These are phyloP conservation scores for Phyllosticta citribraziliensis DNA, from an alignment of 2,329 filamentous ascomycete species.

Conservation along the genomic window DNA sequence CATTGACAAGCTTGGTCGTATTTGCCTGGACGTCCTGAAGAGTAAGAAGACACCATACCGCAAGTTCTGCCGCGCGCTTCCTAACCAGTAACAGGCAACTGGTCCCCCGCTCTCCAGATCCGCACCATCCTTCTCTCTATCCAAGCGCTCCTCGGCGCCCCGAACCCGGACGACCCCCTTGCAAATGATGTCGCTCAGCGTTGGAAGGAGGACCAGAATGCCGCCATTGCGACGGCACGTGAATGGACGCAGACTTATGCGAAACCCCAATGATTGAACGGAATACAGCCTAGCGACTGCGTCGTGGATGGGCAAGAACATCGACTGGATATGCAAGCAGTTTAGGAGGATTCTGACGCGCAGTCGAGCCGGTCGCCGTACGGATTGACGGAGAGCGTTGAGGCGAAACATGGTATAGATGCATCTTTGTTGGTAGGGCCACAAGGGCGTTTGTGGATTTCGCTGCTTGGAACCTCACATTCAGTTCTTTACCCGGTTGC, in stretches of 20 bases:
- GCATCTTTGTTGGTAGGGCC: conserved; percentile 5
- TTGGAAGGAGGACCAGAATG: conserved; percentile 94
- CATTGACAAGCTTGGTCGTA: conserved; percentile 93
- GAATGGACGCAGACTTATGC: conserved; percentile 89
- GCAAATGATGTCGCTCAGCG: conserved; percentile 95
- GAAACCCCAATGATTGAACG: conserved; percentile 17
- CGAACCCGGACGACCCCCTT: conserved; percentile 96
- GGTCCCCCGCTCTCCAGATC: conserved; percentile 96
- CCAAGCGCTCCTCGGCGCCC: conserved; percentile 88
- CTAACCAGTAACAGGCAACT: conserved; percentile 62
- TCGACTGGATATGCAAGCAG: neutral
- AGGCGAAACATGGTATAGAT: conserved; percentile 5
- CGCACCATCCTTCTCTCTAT: conserved; percentile 98
- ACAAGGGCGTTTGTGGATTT: conserved; percentile 3
- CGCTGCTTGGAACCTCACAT: neutral
- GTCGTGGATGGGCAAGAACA: neutral
- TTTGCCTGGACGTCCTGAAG: conserved; percentile 95
- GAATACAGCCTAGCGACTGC: neutral
- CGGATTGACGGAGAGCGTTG: conserved; percentile 4
- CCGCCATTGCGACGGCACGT: conserved; percentile 81
- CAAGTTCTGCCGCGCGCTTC: conserved; percentile 12
- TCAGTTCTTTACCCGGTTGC: neutral
- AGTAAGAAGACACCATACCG: conserved; percentile 46
- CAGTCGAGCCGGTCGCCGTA: neutral
- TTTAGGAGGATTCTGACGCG: neutral